Evolutionary conservation across 2,329 filamentous ascomycete species (phyloP), one percentile per base, ranked within the genome.

Genomic region (Trichoderma atrobrunneum): DNA sequence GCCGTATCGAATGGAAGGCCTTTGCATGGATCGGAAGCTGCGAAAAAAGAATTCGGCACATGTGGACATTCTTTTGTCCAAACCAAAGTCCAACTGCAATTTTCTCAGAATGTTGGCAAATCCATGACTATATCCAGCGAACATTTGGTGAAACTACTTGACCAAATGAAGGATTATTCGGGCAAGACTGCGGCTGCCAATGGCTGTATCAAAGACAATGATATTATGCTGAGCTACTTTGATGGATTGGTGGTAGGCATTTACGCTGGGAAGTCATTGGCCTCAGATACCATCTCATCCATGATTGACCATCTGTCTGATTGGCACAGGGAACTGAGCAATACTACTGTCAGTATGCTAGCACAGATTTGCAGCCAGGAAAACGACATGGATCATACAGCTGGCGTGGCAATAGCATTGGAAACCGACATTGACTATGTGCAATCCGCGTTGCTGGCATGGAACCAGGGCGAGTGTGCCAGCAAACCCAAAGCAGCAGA

Each of bases 381-480:
- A 18, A 61, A 48, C 14, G 68, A 71, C 48, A 39, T 64, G 59
- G 28, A 64, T 8, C 59, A 71, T 30, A 71, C 51, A 28, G 68
- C 60, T 10, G 68, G 68, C 26, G 30, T 71, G 48, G 60, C 43
- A 56, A 28, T 64, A n/a, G 48, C 60, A 28, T 24, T 62, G 4
- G 21, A 61, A 34, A 56, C 21, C 14, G 59, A 39, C 11, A 43
- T 71, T 24, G 43, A 39, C 60, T 59, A 36, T 3, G 18, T 71
- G 18, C 68, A 64, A n/a, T 71, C 68, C 10, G 60, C 68, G n/a
- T 26, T 71, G 14, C n/a, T 71, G 4, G 65, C 68, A 10, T 71
- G 68, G 60, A 64, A 57, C 3, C 43, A 32, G 28, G 68, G 43
- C 32, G 51, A 57, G 24, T 71, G 68, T 30, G 39, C 59, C 60